These are phyloP conservation scores for Calonectria fujianensis DNA, from an alignment of 2,329 filamentous ascomycete genomes.

Conservation along the genomic window DNA sequence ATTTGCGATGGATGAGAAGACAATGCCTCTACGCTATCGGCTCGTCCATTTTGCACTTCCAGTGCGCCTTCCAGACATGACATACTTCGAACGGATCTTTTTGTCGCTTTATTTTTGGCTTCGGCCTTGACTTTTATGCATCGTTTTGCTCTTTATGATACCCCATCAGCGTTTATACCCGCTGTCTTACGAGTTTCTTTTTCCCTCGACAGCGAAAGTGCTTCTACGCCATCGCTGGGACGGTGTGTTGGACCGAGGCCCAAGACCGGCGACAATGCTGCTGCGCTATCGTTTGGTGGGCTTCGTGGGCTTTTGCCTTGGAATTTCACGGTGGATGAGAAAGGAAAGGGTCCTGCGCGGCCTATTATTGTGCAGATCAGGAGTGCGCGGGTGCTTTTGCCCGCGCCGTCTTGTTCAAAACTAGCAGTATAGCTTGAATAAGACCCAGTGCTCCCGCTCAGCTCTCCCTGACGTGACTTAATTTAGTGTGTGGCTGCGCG, in stretches of 20 bases:
- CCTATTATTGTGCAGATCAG: background rate
- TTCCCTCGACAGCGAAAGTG: constrained; percentile 72
- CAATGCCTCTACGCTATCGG: constrained; percentile 74
- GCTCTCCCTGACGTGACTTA: background rate
- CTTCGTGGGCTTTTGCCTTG: constrained; percentile 66
- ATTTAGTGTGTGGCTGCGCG: background rate
- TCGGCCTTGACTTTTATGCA: constrained; percentile 48
- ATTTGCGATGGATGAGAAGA: constrained; percentile 58
- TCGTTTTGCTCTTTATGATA: constrained; percentile 62
- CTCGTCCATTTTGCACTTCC: constrained; percentile 39
- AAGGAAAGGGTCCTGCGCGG: background rate
- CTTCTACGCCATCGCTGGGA: constrained; percentile 74
- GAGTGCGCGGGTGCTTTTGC: background rate
- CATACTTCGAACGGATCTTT: constrained; percentile 38
- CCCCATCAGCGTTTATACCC: constrained; percentile 67
- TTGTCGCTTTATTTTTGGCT: constrained; percentile 41
- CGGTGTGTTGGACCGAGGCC: constrained; percentile 71
- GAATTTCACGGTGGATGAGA: constrained; percentile 19
- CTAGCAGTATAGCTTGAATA: constrained; percentile 11
- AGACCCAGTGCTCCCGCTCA: background rate
- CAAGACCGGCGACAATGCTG: constrained; percentile 70
- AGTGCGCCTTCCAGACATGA: constrained; percentile 33
- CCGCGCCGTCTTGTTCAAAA: background rate
- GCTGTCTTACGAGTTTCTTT: constrained; percentile 64
- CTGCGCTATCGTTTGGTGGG: constrained; percentile 71